phyloP scores from a whole-genome alignment of 192 early-diverging fungal genomes.

The Backusella mclennaniae region DNA sequence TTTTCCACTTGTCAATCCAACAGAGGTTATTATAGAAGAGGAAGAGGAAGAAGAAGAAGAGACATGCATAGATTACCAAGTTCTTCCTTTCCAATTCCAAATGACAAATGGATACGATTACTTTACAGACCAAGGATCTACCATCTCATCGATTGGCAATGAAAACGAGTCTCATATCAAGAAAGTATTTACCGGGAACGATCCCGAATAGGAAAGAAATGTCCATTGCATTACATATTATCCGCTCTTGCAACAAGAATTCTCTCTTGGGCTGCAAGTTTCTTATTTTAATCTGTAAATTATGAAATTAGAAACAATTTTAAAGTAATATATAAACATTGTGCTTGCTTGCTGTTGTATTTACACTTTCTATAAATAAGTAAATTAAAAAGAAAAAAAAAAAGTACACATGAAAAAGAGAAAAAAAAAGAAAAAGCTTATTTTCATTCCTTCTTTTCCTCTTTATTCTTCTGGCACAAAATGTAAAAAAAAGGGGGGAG shows the following conservation, averaged over 20 bases:
- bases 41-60: neutral
- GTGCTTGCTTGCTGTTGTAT: neutral
- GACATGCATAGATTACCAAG: neutral
- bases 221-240: neutral
- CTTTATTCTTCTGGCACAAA: neutral
- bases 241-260: neutral
- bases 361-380: neutral
- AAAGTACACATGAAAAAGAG: neutral
- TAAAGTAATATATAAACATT: neutral
- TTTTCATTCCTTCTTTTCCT: neutral
- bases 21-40: neutral
- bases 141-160: neutral
- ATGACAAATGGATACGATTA: neutral
- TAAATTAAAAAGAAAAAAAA: neutral
- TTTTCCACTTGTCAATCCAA: neutral
- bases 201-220: neutral
- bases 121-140: neutral
- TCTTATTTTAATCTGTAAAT: slow-evolving; percentile 1
- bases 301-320: neutral
- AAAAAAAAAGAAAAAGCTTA: neutral
- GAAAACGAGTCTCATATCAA: neutral
- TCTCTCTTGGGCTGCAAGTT: neutral
- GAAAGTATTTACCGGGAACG: neutral
- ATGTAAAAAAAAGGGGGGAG: neutral
- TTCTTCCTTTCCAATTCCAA: slow-evolving; percentile 1